These are phyloP conservation scores for Diaporthe sp. DNA, from an alignment of 2,329 filamentous ascomycete genomes.

Conservation along the genomic window DNA sequence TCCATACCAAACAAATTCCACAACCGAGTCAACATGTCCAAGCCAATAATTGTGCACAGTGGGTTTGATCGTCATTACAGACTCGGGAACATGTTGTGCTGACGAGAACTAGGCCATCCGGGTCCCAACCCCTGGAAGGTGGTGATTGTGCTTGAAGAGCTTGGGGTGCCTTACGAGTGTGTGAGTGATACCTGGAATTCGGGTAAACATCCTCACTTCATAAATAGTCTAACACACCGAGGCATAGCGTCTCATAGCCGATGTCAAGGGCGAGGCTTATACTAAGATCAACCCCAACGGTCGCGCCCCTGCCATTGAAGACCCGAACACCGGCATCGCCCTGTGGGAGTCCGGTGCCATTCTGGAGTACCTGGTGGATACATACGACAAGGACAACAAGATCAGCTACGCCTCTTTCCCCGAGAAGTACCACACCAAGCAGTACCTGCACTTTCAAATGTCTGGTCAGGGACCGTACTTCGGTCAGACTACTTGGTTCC, in stretches of 20 bases:
- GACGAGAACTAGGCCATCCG: background rate
- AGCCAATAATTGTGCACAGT: conserved; percentile 24
- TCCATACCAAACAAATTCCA: background rate
- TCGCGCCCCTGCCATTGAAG: conserved; percentile 36
- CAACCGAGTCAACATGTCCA: background rate
- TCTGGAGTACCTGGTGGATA: conserved; percentile 61
- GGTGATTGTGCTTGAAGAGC: conserved; percentile 49
- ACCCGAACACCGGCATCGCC: conserved; percentile 60
- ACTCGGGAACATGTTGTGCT: background rate
- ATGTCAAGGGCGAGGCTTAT: conserved; percentile 31
- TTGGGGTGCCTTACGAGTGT: conserved; percentile 49
- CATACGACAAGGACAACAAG: conserved; percentile 59
- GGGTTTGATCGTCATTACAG: background rate
- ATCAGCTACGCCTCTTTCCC: conserved; percentile 56
- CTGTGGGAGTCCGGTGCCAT: conserved; percentile 66
- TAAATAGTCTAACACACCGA: background rate
- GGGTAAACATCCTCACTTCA: fast-evolving
- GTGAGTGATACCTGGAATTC: conserved; percentile 38
- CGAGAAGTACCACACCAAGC: conserved; percentile 53
- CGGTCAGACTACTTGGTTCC: conserved; percentile 57
- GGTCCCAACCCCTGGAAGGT: conserved; percentile 51
- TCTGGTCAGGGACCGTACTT: conserved; percentile 59
- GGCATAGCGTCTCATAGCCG: background rate
- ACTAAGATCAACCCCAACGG: conserved; percentile 38
- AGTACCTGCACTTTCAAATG: conserved; percentile 57